A percentile compares a stretch with the other conserved stretches of the same genome.
phyloP scores from a whole-genome alignment of 805 yeast species.

The Yarrowia sp. region DNA sequence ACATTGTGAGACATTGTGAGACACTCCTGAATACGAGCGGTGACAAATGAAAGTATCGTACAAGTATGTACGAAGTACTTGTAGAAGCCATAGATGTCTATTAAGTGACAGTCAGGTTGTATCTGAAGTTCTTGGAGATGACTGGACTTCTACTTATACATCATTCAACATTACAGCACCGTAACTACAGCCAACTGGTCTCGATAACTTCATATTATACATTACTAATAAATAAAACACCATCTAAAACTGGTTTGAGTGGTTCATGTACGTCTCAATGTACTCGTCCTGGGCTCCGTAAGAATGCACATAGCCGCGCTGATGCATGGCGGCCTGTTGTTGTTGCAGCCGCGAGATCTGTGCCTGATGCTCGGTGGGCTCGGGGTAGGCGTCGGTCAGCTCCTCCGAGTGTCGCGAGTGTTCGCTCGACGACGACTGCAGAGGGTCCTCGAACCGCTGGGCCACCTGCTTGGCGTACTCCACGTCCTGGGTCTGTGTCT shows the following conservation, averaged over 20 bases:
- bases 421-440: conserved; percentile 7
- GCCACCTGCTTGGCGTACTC: conserved; percentile 36
- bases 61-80: no score
- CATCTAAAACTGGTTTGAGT: conserved; percentile 23
- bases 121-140: no score
- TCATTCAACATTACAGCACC: no score
- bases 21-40: no score
- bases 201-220: conserved; percentile 1
- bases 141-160: no score
- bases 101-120: no score
- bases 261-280: conserved; percentile 37
- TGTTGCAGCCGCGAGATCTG: conserved; percentile 13
- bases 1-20: no score
- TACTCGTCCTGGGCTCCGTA: conserved; percentile 35
- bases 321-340: conserved; percentile 32
- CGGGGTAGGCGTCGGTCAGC: conserved; percentile 11
- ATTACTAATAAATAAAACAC: conserved; percentile 31
- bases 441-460: conserved; percentile 36
- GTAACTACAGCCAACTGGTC: no score
- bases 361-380: conserved; percentile 22
- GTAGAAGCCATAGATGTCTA: no score
- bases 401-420: conserved; percentile 24
- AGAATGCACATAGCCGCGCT: conserved; percentile 27
- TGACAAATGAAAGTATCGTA: no score
- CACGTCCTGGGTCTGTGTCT: conserved; percentile 12